phyloP scores from a whole-genome alignment of 2,329 filamentous ascomycete species.

The Alternaria gansuensis region DNA sequence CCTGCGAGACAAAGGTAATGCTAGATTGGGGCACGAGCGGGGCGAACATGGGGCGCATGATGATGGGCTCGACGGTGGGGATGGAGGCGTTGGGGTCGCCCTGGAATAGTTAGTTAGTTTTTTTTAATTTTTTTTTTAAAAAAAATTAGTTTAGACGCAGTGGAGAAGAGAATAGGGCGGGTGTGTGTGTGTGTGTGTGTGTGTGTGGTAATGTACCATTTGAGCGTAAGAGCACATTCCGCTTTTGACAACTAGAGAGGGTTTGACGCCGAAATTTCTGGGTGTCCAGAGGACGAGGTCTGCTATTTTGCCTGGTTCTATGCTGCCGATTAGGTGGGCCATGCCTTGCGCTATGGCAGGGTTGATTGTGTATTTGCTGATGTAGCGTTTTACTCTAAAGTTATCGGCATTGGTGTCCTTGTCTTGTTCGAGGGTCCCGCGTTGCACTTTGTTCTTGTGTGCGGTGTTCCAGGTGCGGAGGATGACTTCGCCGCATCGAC shows the following conservation, averaged over 20 bases:
- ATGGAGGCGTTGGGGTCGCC: slow-evolving; percentile 68
- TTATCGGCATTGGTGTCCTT: slow-evolving; percentile 83
- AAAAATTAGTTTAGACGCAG: too few species aligned
- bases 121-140: too few species aligned
- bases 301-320: slow-evolving; percentile 89
- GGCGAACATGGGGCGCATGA: slow-evolving; percentile 87
- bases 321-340: slow-evolving; percentile 81
- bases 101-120: slow-evolving; percentile 24
- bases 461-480: slow-evolving; percentile 96
- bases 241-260: slow-evolving; percentile 81
- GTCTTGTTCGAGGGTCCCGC: slow-evolving; percentile 79
- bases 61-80: slow-evolving; percentile 84
- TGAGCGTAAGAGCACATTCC: slow-evolving; percentile 83
- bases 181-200: too few species aligned
- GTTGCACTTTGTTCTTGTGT: slow-evolving; percentile 93
- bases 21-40: slow-evolving; percentile 74
- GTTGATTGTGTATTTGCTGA: slow-evolving; percentile 97
- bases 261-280: slow-evolving; percentile 87
- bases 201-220: slow-evolving; percentile 69
- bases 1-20: slow-evolving; percentile 83
- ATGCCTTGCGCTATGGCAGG: slow-evolving; percentile 92
- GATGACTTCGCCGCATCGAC: slow-evolving; percentile 91
- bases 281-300: slow-evolving; percentile 90
- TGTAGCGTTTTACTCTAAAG: slow-evolving; percentile 88
- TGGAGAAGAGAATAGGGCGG: not conserved